Evolutionary conservation across 225 moss, liverwort and hornwort species (phyloP).

Genomic region (Pleurozium schreberi): DNA sequence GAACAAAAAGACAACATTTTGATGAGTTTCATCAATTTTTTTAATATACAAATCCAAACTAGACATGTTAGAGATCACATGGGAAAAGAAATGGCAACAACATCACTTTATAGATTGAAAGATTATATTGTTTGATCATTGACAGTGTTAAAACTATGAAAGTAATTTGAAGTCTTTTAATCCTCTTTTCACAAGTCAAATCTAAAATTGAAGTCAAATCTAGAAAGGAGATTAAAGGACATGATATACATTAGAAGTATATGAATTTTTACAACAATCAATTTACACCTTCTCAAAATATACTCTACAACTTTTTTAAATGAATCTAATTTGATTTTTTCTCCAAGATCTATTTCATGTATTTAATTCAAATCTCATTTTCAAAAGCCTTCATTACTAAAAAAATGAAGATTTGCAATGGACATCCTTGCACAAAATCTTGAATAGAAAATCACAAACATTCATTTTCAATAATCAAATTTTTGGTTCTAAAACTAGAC

Average conservation of each 20-base stretch:
- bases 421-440: no score
- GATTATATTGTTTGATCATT: background rate
- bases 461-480: no score
- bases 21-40: background rate
- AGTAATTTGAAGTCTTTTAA: background rate
- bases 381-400: no score
- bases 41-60: background rate
- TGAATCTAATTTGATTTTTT: background rate
- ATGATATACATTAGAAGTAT: background rate
- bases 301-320: fast-evolving
- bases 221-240: background rate
- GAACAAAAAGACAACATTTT: background rate
- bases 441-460: no score
- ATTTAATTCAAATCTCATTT: no score
- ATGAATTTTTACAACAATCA: no score
- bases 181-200: background rate
- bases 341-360: background rate
- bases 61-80: background rate
- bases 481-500: no score
- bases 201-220: background rate
- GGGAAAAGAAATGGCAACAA: background rate
- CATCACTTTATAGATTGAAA: background rate
- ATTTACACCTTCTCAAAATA: background rate
- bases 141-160: background rate
- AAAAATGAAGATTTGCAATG: no score